A percentile compares a stretch with the other conserved stretches of the same genome.
phyloP scores from a whole-genome alignment of 108 stramenopile species.

The Cyclotella baltica region DNA sequence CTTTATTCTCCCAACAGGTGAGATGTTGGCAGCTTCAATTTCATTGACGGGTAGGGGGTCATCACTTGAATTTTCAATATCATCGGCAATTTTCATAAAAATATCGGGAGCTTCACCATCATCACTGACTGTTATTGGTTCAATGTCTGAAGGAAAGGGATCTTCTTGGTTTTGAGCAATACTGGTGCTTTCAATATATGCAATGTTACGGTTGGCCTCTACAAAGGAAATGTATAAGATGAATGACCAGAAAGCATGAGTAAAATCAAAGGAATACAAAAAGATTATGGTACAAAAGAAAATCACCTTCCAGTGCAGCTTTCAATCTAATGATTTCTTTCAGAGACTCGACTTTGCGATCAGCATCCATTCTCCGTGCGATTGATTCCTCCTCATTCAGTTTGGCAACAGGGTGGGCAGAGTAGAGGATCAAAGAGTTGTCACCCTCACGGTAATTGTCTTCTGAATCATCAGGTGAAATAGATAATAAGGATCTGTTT shows the following conservation, averaged over 20 bases:
- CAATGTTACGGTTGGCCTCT: slow-evolving; percentile 70
- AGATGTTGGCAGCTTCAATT: slow-evolving; percentile 11
- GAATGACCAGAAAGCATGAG: too few relatives aligned
- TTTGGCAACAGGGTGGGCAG: slow-evolving; percentile 24
- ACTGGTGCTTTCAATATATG: slow-evolving; percentile 34
- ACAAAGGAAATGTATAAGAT: too few relatives aligned
- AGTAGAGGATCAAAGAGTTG: slow-evolving; percentile 41
- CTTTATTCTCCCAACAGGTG: slow-evolving; percentile 7
- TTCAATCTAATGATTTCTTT: slow-evolving; percentile 58
- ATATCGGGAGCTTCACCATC: slow-evolving; percentile 25
- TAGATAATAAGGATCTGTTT: slow-evolving; percentile 44
- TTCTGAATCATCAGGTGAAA: slow-evolving; percentile 37
- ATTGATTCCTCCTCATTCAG: slow-evolving; percentile 56
- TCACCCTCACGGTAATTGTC: slow-evolving; percentile 22
- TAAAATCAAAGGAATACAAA: background rate
- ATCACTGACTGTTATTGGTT: slow-evolving; percentile 40
- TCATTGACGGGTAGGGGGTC: slow-evolving; percentile 11
- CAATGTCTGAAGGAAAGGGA: slow-evolving; percentile 51
- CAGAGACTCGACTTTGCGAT: slow-evolving; percentile 42
- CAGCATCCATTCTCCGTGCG: slow-evolving; percentile 40
- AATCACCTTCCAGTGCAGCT: slow-evolving; percentile 56
- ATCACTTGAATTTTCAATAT: slow-evolving; percentile 45
- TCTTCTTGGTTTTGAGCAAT: slow-evolving; percentile 13
- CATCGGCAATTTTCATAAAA: slow-evolving; percentile 46
- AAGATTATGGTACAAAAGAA: background rate